Evolutionary conservation across 257 asterid species (phyloP).

Genomic region (Catharanthus roseus): DNA sequence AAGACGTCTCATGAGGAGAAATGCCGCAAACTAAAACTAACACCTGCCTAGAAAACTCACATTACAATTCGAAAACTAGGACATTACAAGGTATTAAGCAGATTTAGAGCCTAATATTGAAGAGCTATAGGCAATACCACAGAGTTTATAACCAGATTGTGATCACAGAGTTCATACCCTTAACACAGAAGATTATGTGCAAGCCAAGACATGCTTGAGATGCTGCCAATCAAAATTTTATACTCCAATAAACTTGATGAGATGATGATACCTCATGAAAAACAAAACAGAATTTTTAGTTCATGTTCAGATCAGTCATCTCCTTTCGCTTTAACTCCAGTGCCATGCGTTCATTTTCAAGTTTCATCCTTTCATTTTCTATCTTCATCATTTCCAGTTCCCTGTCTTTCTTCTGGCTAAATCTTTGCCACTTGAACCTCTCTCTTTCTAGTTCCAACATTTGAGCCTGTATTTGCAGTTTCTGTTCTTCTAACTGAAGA

Average conservation of each 20-base stretch:
- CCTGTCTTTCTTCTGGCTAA: conserved; percentile 36
- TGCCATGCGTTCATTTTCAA: conserved; percentile 36
- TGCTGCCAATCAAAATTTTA: not conserved
- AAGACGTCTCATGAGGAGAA: not conserved
- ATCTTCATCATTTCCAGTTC: conserved; percentile 31
- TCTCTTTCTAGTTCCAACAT: conserved; percentile 43
- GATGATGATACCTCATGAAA: conserved; percentile 6
- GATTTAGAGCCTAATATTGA: not conserved
- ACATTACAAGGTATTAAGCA: not conserved
- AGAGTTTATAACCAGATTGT: not conserved
- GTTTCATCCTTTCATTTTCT: conserved; percentile 41
- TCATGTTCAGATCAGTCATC: conserved; percentile 14
- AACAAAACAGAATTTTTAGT: not conserved
- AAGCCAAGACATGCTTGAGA: conserved; percentile 3
- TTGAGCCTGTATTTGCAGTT: conserved; percentile 34
- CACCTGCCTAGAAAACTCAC: not conserved
- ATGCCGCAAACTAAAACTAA: not conserved
- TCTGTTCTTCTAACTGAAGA: conserved; percentile 34
- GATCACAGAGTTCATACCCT: not conserved
- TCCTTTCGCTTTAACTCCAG: conserved; percentile 39
- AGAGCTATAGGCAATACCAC: not conserved
- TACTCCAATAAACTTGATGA: not conserved
- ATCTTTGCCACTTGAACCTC: conserved; percentile 39
- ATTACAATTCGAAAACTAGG: not conserved
- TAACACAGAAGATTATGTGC: not conserved